Evolutionary conservation across 2,329 filamentous ascomycete genomes (phyloP), one percentile per base, ranked within the genome.

Genomic region (Cytospora schulzeri): DNA sequence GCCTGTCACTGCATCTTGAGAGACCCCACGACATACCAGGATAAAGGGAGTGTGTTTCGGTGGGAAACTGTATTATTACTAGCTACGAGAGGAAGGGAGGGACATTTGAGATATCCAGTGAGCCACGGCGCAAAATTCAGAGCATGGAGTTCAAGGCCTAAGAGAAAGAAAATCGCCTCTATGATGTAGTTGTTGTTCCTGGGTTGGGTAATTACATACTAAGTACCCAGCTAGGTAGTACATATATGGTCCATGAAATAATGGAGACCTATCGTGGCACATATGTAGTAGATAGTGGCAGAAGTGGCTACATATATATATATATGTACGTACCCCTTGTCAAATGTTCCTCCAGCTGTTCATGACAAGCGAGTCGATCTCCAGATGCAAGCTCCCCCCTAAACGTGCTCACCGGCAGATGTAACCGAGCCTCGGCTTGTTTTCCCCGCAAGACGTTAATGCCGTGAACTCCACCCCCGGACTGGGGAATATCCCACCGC

Each of bases 401-500:
- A 33, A 54, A 52, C 52, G 38, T 62, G 51, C 11, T 35, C 15
- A 53, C 59, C 28, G 38, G 52, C 41, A 56, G 38, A 31, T 24
- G 38, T 45, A 63, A 57, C 64, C 60, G 64, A 66, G 52, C 64
- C 64, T 66, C 64, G 64, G 64, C 57, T 50, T 38, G 52, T 55
- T 55, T n/a, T 63, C 64, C 64, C 64, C 64, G 60, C 64, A 66
- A 59, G 60, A 38, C 38, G 56, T 57, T 31, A 66, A 8, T 41
- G 45, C 54, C 19, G 24, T 56, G 28, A 4, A 48, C 52, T 55
- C 52, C 53, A 50, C 60, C 35, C 19, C 28, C 29, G 22, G n/a
- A 53, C 56, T 50, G 56, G 60, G 64, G 60, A 35, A 35, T 33
- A 41, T 59, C 2, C 19, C 12, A 41, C 29, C 8, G 8, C 45